Evolutionary conservation across 1,284 basidiomycete genomes (phyloP), one percentile per base, ranked within the genome.

Genomic region (Ganoderma leucocontextum): DNA sequence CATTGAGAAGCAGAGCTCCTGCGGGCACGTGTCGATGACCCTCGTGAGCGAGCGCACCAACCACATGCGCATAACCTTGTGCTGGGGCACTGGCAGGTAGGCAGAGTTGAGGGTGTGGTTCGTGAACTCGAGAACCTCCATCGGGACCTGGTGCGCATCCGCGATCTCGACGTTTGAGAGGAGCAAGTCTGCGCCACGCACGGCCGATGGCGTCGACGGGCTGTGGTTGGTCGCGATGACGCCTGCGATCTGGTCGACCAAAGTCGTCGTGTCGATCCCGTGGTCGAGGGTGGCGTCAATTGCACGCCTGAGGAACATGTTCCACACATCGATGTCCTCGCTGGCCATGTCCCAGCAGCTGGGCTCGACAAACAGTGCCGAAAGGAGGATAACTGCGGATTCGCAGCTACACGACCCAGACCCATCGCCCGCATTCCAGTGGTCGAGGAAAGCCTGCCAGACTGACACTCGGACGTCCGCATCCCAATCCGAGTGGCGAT

Each of bases 51-150:
- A 84, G 47, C 88, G 80, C 22, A 89, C 78, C 69, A 91, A 80
- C 91, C 91, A 93, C 70, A 87, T 80, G 38, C 85, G 85, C 52
- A 82, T 82, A 60, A 85, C 81, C 73, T 85, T 82, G 73, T 86
- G 85, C 57, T 80, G 79, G 2, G 85, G 82, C 22, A 84, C 84
- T 0, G 90, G 89, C 0, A 91, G 91, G 78, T 94, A 94, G n/a
- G 85, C 85, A 15, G 85, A 82, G 19, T 81, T 77, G 62, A 94
- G 80, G 0, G 86, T 86, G 49, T 87, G 84, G 70, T 89, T 87
- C 61, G 88, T 81, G 64, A 91, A 84, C 61, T 87, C 84, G 42
- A 91, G 76, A 12, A 91, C 65, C 39, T 72, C 72, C 33, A 22
- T 78, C 12, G 89, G 89, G 7, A 87, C 75, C 39, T 86, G 81